These are phyloP conservation scores for Linderina pennispora DNA, from an alignment of 192 early-diverging fungal species.

Conservation along the genomic window DNA sequence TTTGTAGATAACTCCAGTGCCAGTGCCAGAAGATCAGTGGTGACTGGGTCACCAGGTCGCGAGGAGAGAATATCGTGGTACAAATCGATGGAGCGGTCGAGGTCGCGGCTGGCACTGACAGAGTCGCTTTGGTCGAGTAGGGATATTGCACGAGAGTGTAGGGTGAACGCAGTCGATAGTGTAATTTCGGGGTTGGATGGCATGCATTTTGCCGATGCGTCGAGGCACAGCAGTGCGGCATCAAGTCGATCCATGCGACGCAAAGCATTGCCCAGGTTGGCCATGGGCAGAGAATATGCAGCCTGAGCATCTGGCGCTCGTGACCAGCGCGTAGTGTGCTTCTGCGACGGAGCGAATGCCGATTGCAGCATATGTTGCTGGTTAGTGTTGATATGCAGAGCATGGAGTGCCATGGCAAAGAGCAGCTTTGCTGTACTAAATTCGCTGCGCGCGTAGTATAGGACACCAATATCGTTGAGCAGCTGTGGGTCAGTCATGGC, in stretches of 20 bases:
- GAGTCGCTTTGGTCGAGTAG: slow-evolving; percentile 3
- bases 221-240: slow-evolving; percentile 19
- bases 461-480: slow-evolving; percentile 33
- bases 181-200: slow-evolving; percentile 24
- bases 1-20: slow-evolving; percentile 31
- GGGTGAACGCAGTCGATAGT: slow-evolving; percentile 23
- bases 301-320: slow-evolving; percentile 19
- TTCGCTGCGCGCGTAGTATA: slow-evolving; percentile 22
- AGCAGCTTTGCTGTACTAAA: slow-evolving; percentile 12
- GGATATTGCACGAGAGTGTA: slow-evolving; percentile 22
- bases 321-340: background rate
- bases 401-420: slow-evolving; percentile 15
- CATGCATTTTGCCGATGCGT: slow-evolving; percentile 7
- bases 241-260: slow-evolving; percentile 15
- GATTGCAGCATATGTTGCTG: slow-evolving; percentile 16
- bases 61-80: slow-evolving; percentile 34
- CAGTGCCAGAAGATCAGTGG: slow-evolving; percentile 36
- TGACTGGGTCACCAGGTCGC: slow-evolving; percentile 28
- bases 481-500: slow-evolving; percentile 45
- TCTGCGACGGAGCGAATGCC: slow-evolving; percentile 5
- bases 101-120: background rate
- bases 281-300: slow-evolving; percentile 15
- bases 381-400: slow-evolving; percentile 4
- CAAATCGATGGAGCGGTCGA: slow-evolving; percentile 34
- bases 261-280: slow-evolving; percentile 34